Evolutionary conservation across 306 rosid genomes (phyloP).

Genomic region (Quercus berberidifolia): DNA sequence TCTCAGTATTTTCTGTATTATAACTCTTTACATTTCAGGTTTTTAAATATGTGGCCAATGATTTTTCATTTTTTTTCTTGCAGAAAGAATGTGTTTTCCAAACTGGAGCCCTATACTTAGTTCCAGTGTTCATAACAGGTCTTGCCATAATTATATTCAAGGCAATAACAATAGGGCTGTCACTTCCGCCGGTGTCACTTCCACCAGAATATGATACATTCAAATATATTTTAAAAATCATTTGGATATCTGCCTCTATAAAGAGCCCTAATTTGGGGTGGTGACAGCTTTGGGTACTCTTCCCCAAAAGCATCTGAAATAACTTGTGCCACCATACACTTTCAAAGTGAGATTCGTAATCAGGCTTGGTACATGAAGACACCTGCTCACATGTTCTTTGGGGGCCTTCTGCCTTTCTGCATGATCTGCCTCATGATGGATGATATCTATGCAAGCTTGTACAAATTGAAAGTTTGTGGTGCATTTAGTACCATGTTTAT

Average conservation of each 20-base stretch:
- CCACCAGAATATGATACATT: no score
- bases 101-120: conserved; percentile 8
- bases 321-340: background rate
- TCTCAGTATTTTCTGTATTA: background rate
- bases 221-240: no score
- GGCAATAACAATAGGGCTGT: no score
- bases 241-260: background rate
- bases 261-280: background rate
- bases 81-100: conserved; percentile 29
- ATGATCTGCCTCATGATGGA: conserved; percentile 13
- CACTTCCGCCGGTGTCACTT: no score
- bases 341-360: background rate
- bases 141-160: background rate
- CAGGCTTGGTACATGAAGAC: conserved; percentile 21
- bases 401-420: conserved; percentile 10
- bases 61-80: background rate
- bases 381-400: conserved; percentile 16
- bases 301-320: background rate
- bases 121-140: conserved; percentile 5
- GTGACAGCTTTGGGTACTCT: background rate
- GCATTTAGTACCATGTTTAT: conserved; percentile 7
- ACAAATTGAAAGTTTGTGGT: conserved; percentile 23
- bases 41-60: background rate
- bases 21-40: background rate
- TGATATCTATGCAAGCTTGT: conserved; percentile 26